Evolutionary conservation across 257 asterid genomes (phyloP).

Genomic region (Linaria vulgaris): DNA sequence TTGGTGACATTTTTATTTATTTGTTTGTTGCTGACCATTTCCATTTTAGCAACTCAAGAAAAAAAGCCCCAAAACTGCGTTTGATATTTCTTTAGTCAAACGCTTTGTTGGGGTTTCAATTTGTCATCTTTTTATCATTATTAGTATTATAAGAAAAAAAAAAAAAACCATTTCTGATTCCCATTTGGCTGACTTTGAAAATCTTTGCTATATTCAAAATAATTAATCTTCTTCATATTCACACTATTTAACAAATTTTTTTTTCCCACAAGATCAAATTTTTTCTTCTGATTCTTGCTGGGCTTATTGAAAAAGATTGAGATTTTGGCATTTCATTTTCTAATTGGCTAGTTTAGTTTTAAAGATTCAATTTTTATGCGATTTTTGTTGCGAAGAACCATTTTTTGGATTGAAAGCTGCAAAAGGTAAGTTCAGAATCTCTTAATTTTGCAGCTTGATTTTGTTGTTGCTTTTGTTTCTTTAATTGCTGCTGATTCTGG

Average conservation of each 20-base stretch:
- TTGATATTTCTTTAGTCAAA: slow-evolving; percentile 57
- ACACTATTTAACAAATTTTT: neutral
- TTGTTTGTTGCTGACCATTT: slow-evolving; percentile 4
- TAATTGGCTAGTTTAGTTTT: slow-evolving; percentile 24
- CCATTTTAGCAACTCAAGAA: slow-evolving; percentile 23
- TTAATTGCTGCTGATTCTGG: slow-evolving; percentile 38
- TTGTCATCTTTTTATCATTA: slow-evolving; percentile 8
- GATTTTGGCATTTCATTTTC: slow-evolving; percentile 23
- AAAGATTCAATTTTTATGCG: slow-evolving; percentile 3
- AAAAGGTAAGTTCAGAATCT: slow-evolving; percentile 26
- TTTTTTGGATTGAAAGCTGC: slow-evolving; percentile 27
- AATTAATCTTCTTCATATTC: slow-evolving; percentile 21
- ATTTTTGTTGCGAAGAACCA: slow-evolving; percentile 22
- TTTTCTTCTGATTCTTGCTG: slow-evolving; percentile 27
- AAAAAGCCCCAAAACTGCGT: slow-evolving; percentile 37
- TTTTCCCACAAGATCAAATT: slow-evolving; percentile 19
- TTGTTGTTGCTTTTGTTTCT: slow-evolving; percentile 34
- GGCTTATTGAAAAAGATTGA: slow-evolving; percentile 9
- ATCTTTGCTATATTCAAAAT: neutral
- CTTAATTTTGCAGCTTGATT: slow-evolving; percentile 18
- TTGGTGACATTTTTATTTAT: neutral
- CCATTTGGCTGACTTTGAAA: slow-evolving; percentile 37
- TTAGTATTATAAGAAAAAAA: slow-evolving; percentile 5
- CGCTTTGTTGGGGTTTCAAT: slow-evolving; percentile 44
- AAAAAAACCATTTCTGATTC: slow-evolving; percentile 2